Conservation (phyloP, 352 stramenopile species). For the Pythium biforme region DNA sequence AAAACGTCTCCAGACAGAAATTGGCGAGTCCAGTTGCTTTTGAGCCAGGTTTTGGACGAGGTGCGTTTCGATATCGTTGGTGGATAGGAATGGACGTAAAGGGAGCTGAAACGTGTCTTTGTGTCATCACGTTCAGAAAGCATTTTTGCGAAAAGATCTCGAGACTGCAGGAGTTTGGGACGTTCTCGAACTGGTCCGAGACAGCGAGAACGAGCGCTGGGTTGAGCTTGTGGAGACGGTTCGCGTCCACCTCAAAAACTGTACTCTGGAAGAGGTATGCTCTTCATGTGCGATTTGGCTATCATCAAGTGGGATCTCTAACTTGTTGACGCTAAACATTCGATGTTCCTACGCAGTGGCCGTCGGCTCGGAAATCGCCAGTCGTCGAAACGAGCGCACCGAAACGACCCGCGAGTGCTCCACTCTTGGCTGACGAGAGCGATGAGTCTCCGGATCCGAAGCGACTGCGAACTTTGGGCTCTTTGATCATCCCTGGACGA, state of each 20-base stretch:
- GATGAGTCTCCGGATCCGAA: constrained; percentile 1
- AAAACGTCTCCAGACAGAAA: neutral
- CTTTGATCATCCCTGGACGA: neutral
- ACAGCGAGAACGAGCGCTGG: neutral
- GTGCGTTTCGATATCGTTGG: neutral
- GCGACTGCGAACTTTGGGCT: neutral
- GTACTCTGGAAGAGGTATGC: constrained; percentile 20
- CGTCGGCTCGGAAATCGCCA: constrained; percentile 3
- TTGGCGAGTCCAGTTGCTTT: constrained; percentile 9
- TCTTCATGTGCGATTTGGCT: neutral
- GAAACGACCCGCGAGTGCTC: constrained; percentile 6
- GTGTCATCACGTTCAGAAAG: constrained; percentile 13
- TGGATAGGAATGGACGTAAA: neutral
- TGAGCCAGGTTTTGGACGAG: constrained; percentile 18
- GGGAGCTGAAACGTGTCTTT: neutral
- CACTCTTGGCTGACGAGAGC: neutral
- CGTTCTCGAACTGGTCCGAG: constrained; percentile 3
- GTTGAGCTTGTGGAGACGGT: constrained; percentile 7
- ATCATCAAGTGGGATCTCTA: neutral
- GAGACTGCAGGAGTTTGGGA: constrained; percentile 5
- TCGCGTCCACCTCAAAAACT: constrained; percentile 16
- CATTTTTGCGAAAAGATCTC: constrained; percentile 18
- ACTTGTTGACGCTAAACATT: neutral
- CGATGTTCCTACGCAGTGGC: neutral
- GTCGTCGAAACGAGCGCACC: neutral